These are phyloP conservation scores for Colletotrichum tamarilloi DNA, from an alignment of 2,329 filamentous ascomycete genomes.

Conservation along the genomic window DNA sequence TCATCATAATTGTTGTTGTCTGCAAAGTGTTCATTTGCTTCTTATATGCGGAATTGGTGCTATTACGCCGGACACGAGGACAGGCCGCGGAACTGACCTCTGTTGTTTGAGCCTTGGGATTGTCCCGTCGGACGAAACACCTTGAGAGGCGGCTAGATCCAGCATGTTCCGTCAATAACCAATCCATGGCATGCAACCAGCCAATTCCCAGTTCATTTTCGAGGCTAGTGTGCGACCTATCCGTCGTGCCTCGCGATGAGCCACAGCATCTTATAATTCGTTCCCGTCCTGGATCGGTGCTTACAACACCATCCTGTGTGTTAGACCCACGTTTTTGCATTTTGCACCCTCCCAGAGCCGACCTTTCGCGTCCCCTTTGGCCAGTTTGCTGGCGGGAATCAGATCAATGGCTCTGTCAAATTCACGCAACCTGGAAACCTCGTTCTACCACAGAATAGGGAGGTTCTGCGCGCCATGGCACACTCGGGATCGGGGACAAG, in stretches of 20 bases:
- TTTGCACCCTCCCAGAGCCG: not conserved
- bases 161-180: constrained; percentile 7
- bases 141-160: not conserved
- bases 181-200: constrained; percentile 5
- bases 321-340: constrained; percentile 14
- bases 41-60: not conserved
- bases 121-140: not conserved
- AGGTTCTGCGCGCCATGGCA: not conserved
- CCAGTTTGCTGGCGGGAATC: not conserved
- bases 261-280: constrained; percentile 22
- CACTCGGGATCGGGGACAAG: not conserved
- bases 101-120: not conserved
- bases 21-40: not conserved
- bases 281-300: constrained; percentile 17
- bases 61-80: constrained; percentile 20
- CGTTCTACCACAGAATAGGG: not conserved
- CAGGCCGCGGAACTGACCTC: constrained; percentile 3
- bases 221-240: constrained; percentile 13
- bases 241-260: not conserved
- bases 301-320: constrained; percentile 10
- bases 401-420: constrained; percentile 7
- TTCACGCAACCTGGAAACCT: not conserved
- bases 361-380: not conserved
- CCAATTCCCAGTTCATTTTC: not conserved
- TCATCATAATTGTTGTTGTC: constrained; percentile 3